These are phyloP conservation scores for Microdochium paspali DNA, from an alignment of 2,329 filamentous ascomycete genomes.

Conservation along the genomic window DNA sequence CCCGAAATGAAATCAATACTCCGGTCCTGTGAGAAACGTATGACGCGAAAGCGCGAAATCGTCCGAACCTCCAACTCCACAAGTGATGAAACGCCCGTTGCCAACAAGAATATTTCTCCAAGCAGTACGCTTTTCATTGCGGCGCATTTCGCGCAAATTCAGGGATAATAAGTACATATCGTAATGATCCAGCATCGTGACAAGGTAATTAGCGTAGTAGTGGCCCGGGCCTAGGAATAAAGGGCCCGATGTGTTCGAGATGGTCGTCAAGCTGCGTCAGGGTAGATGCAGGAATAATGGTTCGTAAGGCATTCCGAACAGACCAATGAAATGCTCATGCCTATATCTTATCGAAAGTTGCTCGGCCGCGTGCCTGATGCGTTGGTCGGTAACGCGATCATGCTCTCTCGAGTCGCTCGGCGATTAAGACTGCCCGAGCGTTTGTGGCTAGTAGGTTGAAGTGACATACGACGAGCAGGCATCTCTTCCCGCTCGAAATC, in stretches of 20 bases:
- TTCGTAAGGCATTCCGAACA: too few relatives aligned
- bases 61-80: neutral
- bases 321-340: too few relatives aligned
- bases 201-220: neutral
- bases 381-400: conserved; percentile 28
- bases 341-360: conserved; percentile 35
- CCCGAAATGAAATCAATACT: neutral
- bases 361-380: neutral
- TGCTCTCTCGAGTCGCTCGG: conserved; percentile 32
- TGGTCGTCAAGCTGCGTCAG: neutral
- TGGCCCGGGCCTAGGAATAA: neutral
- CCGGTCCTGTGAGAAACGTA: neutral
- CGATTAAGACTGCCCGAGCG: conserved; percentile 36
- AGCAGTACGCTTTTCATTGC: neutral
- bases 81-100: neutral
- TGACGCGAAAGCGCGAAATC: neutral
- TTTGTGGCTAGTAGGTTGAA: conserved; percentile 29
- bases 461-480: conserved; percentile 31
- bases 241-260: neutral
- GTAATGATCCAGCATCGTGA: neutral
- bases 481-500: conserved; percentile 27
- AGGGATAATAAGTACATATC: neutral
- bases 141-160: neutral
- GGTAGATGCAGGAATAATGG: too few relatives aligned
- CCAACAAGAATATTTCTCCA: neutral